Conservation (phyloP, 148 eudicot genomes). For the Spergularia marina region DNA sequence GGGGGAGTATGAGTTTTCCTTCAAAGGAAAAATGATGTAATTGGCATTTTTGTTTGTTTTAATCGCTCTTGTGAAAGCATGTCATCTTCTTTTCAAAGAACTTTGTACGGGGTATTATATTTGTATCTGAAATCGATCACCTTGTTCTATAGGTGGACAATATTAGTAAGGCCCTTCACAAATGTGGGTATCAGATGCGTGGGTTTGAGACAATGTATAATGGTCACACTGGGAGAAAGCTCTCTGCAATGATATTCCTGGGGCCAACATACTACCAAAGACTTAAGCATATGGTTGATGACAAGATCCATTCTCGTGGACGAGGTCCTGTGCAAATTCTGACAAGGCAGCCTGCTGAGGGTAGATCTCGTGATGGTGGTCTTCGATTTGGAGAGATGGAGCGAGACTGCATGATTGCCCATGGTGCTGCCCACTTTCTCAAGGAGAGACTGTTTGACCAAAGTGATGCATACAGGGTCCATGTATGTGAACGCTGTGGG, state of each 20-base stretch:
- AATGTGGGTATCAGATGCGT: constrained; percentile 99
- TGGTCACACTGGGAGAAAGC: constrained; percentile 88
- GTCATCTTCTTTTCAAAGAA: not conserved
- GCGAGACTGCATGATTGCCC: constrained; percentile 97
- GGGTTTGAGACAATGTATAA: constrained; percentile 99
- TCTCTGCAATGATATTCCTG: constrained; percentile 87
- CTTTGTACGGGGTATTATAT: not conserved
- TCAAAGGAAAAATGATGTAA: not conserved
- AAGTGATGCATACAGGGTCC: constrained; percentile 93
- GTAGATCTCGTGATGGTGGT: constrained; percentile 97
- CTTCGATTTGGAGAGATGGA: constrained; percentile 99
- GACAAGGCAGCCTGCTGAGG: constrained; percentile 97
- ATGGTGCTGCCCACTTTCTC: constrained; percentile 94
- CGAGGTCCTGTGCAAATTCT: constrained; percentile 97
- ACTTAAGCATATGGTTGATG: constrained; percentile 98
- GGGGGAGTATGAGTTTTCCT: not conserved
- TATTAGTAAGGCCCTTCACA: constrained; percentile 94
- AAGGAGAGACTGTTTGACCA: constrained; percentile 98
- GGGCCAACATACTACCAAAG: constrained; percentile 98
- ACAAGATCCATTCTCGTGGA: constrained; percentile 95
- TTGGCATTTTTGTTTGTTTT: not conserved
- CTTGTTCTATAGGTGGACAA: constrained; percentile 65
- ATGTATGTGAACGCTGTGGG: constrained; percentile 92
- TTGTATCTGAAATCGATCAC: not conserved
- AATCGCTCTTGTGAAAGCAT: not conserved